These are phyloP conservation scores for Petunia secreta DNA, from an alignment of 257 asterid genomes.

Conservation along the genomic window DNA sequence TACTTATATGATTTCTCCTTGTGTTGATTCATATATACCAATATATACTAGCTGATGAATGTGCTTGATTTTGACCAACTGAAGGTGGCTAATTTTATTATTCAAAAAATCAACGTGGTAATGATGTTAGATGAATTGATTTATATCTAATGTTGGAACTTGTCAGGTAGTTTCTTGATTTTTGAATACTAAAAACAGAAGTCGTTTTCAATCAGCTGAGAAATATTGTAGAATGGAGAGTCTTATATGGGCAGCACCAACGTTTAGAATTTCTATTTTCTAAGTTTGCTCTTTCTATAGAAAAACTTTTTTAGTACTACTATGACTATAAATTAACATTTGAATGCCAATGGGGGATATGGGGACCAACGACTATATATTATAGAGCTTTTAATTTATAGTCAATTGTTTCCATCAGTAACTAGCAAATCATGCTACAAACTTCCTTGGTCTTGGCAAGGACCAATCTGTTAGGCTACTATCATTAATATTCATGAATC, in stretches of 20 bases:
- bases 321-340: slow-evolving; percentile 14
- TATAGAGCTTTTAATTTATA: slow-evolving; percentile 14
- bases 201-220: neutral
- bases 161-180: slow-evolving; percentile 40
- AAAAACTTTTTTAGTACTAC: neutral
- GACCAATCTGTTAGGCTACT: too few species aligned
- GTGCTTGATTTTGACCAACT: slow-evolving; percentile 21
- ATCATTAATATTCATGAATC: too few species aligned
- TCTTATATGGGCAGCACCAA: slow-evolving; percentile 40
- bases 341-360: neutral
- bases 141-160: slow-evolving; percentile 34
- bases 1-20: neutral
- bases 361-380: neutral
- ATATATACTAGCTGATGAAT: slow-evolving; percentile 13
- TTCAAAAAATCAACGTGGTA: slow-evolving; percentile 43
- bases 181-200: slow-evolving; percentile 20
- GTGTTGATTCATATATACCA: too few species aligned
- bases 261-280: neutral
- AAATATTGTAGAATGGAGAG: slow-evolving; percentile 30
- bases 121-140: neutral
- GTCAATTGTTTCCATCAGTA: neutral
- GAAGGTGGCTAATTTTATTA: slow-evolving; percentile 16
- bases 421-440: neutral
- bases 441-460: neutral
- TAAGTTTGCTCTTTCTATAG: neutral